Evolutionary conservation across 345 rosid species (phyloP).

Genomic region (Ceriops tagal): DNA sequence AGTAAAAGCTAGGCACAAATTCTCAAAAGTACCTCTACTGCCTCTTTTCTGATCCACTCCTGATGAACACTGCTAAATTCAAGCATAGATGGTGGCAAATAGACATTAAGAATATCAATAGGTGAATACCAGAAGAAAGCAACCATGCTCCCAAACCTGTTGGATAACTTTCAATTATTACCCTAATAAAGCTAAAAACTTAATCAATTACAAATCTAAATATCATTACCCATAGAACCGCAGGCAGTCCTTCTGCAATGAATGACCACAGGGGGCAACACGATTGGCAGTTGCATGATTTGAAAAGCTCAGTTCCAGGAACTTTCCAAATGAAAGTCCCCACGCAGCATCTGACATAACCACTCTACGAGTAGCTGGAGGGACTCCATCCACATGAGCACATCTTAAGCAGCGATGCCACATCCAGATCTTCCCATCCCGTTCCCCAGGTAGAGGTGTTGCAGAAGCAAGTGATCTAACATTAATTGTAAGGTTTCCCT

Average conservation of each 20-base stretch:
- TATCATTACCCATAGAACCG: conserved; percentile 83
- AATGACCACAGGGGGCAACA: conserved; percentile 96
- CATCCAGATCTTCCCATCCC: conserved; percentile 99
- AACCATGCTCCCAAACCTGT: conserved; percentile 94
- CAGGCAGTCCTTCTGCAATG: conserved; percentile 95
- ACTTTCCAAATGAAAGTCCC: conserved; percentile 99
- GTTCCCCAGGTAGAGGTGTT: conserved; percentile 82
- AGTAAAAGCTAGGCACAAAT: conserved; percentile 7
- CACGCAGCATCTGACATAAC: conserved; percentile 99
- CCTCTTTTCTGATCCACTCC: conserved; percentile 77
- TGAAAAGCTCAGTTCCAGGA: conserved; percentile 94
- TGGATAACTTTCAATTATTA: conserved; percentile 19
- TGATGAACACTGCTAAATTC: conserved; percentile 65
- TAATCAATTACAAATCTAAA: background rate
- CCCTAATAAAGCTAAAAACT: conserved; percentile 4
- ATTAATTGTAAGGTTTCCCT: conserved; percentile 93
- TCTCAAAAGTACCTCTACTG: conserved; percentile 51
- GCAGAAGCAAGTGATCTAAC: conserved; percentile 62
- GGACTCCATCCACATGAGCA: conserved; percentile 76
- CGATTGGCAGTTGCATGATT: conserved; percentile 98
- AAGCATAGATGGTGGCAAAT: conserved; percentile 70
- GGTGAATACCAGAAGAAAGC: conserved; percentile 97
- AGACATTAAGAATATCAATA: conserved; percentile 74
- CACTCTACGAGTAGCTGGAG: conserved; percentile 92
- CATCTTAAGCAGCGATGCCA: conserved; percentile 99